Percentiles rank a stretch among this genome's conserved stretches.
Conservation (phyloP, 1,139 yeast genomes). For the Taphrina sp. region DNA sequence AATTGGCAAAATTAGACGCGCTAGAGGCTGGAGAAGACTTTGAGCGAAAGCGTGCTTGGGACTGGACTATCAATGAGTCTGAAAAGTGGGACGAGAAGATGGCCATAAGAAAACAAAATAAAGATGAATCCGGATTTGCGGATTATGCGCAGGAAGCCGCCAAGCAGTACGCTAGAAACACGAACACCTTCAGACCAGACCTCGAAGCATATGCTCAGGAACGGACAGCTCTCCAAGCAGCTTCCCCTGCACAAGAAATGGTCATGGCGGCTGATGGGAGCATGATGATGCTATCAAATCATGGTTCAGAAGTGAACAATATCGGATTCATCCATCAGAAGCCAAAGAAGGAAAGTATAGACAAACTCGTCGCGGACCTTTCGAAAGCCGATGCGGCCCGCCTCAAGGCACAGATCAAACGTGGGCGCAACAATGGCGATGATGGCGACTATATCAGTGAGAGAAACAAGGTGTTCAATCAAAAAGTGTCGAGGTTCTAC, state of each 20-base stretch:
- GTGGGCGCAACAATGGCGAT: slow-evolving; percentile 45
- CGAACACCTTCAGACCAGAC: slow-evolving; percentile 49
- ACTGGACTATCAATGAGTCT: slow-evolving; percentile 66
- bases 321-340: slow-evolving; percentile 41
- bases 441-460: slow-evolving; percentile 58
- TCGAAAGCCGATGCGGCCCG: slow-evolving; percentile 46
- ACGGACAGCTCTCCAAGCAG: slow-evolving; percentile 34
- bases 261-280: slow-evolving; percentile 36
- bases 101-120: slow-evolving; percentile 40
- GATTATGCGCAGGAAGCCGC: slow-evolving; percentile 39
- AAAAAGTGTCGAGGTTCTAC: slow-evolving; percentile 61
- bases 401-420: slow-evolving; percentile 45
- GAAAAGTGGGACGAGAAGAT: slow-evolving; percentile 61
- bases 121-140: slow-evolving; percentile 39
- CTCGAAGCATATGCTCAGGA: slow-evolving; percentile 42
- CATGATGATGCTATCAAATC: neutral
- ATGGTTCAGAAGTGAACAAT: slow-evolving; percentile 33
- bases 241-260: slow-evolving; percentile 35
- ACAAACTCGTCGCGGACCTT: slow-evolving; percentile 48
- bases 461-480: slow-evolving; percentile 75
- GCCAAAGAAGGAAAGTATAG: slow-evolving; percentile 48
- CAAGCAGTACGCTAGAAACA: slow-evolving; percentile 50
- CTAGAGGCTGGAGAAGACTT: slow-evolving; percentile 48
- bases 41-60: slow-evolving; percentile 53
- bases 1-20: slow-evolving; percentile 47